phyloP scores from a whole-genome alignment of 2,329 filamentous ascomycete genomes.

The Aspergillus udagawae region DNA sequence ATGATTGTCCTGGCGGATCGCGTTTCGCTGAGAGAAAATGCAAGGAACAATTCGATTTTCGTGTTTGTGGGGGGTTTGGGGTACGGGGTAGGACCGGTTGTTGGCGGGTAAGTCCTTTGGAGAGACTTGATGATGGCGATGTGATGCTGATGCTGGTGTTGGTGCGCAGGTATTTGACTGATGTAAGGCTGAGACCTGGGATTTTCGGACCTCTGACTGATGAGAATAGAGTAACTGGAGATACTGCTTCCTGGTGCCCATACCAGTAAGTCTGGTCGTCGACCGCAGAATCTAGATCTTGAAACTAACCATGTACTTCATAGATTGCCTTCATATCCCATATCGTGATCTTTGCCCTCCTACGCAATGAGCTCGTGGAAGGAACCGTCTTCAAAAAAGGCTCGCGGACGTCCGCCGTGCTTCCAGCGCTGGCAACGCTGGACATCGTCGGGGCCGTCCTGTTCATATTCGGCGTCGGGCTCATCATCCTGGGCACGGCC shows the following conservation, averaged over 20 bases:
- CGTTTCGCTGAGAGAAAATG: conserved; percentile 58
- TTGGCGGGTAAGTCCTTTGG: conserved; percentile 47
- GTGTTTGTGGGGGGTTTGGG: conserved; percentile 56
- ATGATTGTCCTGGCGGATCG: conserved; percentile 63
- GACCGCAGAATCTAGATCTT: not conserved
- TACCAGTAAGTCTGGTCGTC: conserved; percentile 51
- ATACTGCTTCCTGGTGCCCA: conserved; percentile 63
- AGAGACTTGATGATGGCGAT: not conserved
- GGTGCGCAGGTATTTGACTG: conserved; percentile 1
- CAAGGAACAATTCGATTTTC: conserved; percentile 60
- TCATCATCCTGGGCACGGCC: conserved; percentile 53
- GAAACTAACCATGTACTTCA: not conserved
- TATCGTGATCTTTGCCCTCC: conserved; percentile 52
- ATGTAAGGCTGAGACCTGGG: not conserved
- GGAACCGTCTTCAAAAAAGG: conserved; percentile 42
- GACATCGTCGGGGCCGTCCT: conserved; percentile 55
- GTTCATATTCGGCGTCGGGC: conserved; percentile 53
- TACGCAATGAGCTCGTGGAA: conserved; percentile 56
- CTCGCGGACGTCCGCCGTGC: conserved; percentile 35
- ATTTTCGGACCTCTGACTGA: conserved; percentile 36
- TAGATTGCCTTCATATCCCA: conserved; percentile 49
- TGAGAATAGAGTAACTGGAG: conserved; percentile 51
- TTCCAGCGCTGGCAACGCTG: conserved; percentile 49
- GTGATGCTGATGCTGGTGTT: not conserved
- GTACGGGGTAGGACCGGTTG: conserved; percentile 59